Evolutionary conservation across 805 yeast genomes (phyloP), one percentile per base, ranked within the genome.

Genomic region (Clavispora fructus): DNA sequence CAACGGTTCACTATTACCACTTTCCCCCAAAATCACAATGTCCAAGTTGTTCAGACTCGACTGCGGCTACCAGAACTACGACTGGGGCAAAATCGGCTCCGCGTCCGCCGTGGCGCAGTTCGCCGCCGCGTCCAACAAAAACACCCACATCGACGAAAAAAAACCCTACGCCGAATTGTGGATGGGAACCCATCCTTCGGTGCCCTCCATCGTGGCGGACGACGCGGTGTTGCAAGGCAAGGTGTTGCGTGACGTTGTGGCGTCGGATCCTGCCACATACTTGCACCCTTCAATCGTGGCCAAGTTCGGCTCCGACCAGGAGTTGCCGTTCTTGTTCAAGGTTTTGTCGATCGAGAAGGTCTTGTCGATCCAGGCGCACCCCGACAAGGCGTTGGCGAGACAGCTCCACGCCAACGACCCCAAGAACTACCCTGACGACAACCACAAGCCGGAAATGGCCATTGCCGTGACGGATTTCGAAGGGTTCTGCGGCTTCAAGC

Each of bases 361-460:
- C 14, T 78, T 94, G 59, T 83, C 94, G 16, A 92, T 94, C 64
- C 99, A 94, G 71, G 98, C 99, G 17, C 99, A 94, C 64, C 99
- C 99, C 27, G 97, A 94, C 71, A 94, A 94, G 72, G 64, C 74
- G 12, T 74, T 94, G 48, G 99, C 86, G 33, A 80, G 77, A 40
- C 79, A 80, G 52, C 75, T 94, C 58, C 96, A 86, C 61, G 77
- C 77, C 14, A 68, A 74, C 27, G 98, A 94, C 69, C 98, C 99
- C 46, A 81, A 82, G 59, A 87, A 94, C 70, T 94, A 94, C 65
- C 98, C 98, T 4, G 99, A 94, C 70, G 95, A 85, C 65, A 94
- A 94, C 73, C 99, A 94, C 71, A 94, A 94, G 74, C 99, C 99
- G n/a, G 99, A 94, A 68, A 94, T 94, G 99, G 98, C 99, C 42